These are phyloP conservation scores for Athelia sp. DNA, from an alignment of 1,284 basidiomycete species.

Conservation along the genomic window DNA sequence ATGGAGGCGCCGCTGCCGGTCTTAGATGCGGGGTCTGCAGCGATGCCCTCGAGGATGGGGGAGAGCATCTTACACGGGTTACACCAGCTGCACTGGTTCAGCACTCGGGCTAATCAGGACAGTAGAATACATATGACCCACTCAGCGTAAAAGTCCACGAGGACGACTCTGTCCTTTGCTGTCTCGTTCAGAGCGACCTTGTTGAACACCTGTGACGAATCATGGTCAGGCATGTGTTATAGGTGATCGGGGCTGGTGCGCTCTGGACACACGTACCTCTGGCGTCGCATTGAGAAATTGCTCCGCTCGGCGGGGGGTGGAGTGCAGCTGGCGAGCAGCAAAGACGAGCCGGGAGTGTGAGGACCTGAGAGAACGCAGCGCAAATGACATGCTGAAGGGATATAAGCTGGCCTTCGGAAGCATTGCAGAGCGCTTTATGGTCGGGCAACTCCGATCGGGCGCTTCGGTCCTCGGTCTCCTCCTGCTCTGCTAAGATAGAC, in stretches of 20 bases:
- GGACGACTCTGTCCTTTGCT: conserved; percentile 46
- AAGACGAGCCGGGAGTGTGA: background rate
- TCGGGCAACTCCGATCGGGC: too few species aligned
- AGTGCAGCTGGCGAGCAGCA: conserved; percentile 14
- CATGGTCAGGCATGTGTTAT: background rate
- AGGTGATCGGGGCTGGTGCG: background rate
- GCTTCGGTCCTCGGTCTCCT: too few species aligned
- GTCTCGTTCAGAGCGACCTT: conserved; percentile 30
- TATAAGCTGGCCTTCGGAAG: too few species aligned
- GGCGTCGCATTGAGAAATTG: conserved; percentile 29
- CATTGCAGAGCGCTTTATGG: too few species aligned
- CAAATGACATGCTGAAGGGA: background rate
- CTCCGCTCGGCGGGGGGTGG: conserved; percentile 20
- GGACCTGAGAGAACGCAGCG: conserved; percentile 1
- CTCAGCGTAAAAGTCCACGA: conserved; percentile 79
- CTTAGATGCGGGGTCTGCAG: conserved; percentile 35
- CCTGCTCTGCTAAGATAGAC: too few species aligned
- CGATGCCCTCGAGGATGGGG: conserved; percentile 55
- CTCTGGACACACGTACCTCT: conserved; percentile 23
- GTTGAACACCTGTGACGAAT: conserved; percentile 40
- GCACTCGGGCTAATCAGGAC: conserved; percentile 1
- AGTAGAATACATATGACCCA: conserved; percentile 35
- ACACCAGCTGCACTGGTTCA: conserved; percentile 55
- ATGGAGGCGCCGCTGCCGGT: conserved; percentile 51
- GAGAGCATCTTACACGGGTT: conserved; percentile 65